A percentile compares a stretch with the other conserved stretches of the same genome.
phyloP scores from a whole-genome alignment of 2,329 filamentous ascomycete genomes.

The Diaporthe velutina region DNA sequence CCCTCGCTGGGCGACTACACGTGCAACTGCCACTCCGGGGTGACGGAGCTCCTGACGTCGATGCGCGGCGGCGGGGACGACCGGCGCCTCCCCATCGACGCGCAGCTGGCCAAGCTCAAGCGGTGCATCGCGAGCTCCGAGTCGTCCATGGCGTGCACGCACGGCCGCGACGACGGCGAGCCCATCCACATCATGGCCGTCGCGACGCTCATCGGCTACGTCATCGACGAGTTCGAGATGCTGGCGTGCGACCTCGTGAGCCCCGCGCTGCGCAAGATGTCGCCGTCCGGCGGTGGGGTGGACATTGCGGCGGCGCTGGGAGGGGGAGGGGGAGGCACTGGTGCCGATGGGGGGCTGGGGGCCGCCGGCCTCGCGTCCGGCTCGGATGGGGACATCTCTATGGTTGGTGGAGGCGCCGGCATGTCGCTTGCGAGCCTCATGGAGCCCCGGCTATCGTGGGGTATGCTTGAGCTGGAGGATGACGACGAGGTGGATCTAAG shows the following conservation, averaged over 20 bases:
- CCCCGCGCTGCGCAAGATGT: background rate
- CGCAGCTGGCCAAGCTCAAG: slow-evolving; percentile 26
- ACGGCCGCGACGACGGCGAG: slow-evolving; percentile 15
- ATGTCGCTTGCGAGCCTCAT: background rate
- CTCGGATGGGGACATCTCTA: slow-evolving; percentile 1
- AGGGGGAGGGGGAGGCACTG: background rate
- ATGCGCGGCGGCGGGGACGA: background rate
- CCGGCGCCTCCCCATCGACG: slow-evolving; percentile 12
- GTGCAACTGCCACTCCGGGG: slow-evolving; percentile 21
- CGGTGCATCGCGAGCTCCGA: slow-evolving; percentile 13
- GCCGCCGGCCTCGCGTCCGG: background rate
- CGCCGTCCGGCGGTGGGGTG: background rate
- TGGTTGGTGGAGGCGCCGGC: background rate
- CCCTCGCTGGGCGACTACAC: slow-evolving; percentile 1
- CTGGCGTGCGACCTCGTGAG: background rate
- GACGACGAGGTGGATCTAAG: slow-evolving; percentile 26
- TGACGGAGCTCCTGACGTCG: slow-evolving; percentile 3
- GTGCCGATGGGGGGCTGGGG: background rate
- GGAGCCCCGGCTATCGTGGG: slow-evolving; percentile 27
- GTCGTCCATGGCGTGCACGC: slow-evolving; percentile 15
- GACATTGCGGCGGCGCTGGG: background rate
- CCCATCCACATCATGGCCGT: slow-evolving; percentile 30
- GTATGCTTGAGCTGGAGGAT: slow-evolving; percentile 23
- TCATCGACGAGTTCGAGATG: slow-evolving; percentile 29
- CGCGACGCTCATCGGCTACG: slow-evolving; percentile 19